Evolutionary conservation across 1,139 yeast species (phyloP).

Genomic region (Blastobotrys serpentis): DNA sequence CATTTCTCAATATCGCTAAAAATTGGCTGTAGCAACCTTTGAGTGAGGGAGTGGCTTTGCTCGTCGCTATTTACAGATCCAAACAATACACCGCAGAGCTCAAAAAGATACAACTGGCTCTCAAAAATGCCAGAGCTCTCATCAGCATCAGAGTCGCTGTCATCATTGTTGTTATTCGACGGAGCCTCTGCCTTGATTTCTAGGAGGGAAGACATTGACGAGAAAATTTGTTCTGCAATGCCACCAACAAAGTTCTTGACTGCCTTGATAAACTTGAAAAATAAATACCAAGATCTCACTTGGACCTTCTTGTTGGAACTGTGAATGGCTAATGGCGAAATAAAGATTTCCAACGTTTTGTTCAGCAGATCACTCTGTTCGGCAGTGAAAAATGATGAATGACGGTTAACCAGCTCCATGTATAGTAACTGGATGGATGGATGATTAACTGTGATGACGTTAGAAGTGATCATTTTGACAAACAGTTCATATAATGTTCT

Average conservation of each 20-base stretch:
- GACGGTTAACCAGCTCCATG: conserved; percentile 83
- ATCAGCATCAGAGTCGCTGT: conserved; percentile 44
- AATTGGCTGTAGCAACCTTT: conserved; percentile 68
- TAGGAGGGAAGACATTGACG: conserved; percentile 53
- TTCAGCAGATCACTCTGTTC: conserved; percentile 50
- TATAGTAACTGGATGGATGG: conserved; percentile 76
- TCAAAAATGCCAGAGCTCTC: conserved; percentile 58
- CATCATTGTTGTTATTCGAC: conserved; percentile 27
- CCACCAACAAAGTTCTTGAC: conserved; percentile 63
- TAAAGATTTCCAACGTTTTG: conserved; percentile 71
- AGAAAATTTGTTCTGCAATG: conserved; percentile 48
- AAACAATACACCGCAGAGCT: conserved; percentile 44
- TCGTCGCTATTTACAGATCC: conserved; percentile 41
- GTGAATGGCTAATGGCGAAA: conserved; percentile 78
- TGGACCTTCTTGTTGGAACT: conserved; percentile 63
- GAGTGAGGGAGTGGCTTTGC: conserved; percentile 29
- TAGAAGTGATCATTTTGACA: conserved; percentile 61
- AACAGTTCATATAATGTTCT: conserved; percentile 48
- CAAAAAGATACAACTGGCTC: conserved; percentile 79
- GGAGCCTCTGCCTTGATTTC: conserved; percentile 58
- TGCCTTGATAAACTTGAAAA: conserved; percentile 75
- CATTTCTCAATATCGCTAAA: conserved; percentile 69
- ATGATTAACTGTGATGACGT: conserved; percentile 52
- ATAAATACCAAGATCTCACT: conserved; percentile 85
- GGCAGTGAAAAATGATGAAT: conserved; percentile 61